Base-by-base conservation (phyloP, 2,329 filamentous ascomycete genomes). In the Beauveria medogensis region DNA sequence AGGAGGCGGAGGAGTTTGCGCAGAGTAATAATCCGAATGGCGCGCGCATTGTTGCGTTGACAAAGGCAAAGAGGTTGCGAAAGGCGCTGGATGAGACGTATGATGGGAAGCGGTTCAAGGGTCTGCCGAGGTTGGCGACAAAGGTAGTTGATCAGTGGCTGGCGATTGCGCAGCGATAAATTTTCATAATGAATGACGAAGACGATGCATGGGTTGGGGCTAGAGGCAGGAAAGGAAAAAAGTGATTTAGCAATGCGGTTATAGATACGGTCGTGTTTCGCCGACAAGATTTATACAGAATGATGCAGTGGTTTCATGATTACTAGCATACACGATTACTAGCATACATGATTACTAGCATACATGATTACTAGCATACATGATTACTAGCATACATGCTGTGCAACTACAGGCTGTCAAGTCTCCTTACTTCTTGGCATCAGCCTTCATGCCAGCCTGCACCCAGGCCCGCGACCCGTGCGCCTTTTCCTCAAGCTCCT, bases 401-500 rank as follows among this genome's bases (percentile, higher is more conserved):
- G n/a, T 37, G 9, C 18, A 26, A 14, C 3, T 18, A 10, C n/a
- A 14, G 5, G 2, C 16, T 22, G 2, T 30, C 8, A 30, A 2
- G 4, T 37, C 5, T 20, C 4, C 26, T 68, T 61, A 72, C 64
- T 81, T 81, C 70, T 82, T 79, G 2, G 82, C 78, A 73, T 90
- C 87, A 0, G 80, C 78, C 74, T 87, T 83, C 88, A 90, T 91
- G 2, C 85, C 82, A 50, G 78, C 69, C 73, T 89, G 82, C 22
- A 93, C 80, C 89, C 89, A 92, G 18, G 73, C 73, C 61, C 78
- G 78, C n/a, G 75, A 68, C 59, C 77, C 71, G 34, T 74, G 79
- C 9, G 83, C 86, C 66, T 78, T 70, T 65, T 80, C 75, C 53
- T 90, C 85, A 65, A 84, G 77, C 69, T 81, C 78, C 65, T 81